Evolutionary conservation across 306 rosid species (phyloP), one percentile per base, ranked within the genome.

Genomic region (Acacia acuminata): DNA sequence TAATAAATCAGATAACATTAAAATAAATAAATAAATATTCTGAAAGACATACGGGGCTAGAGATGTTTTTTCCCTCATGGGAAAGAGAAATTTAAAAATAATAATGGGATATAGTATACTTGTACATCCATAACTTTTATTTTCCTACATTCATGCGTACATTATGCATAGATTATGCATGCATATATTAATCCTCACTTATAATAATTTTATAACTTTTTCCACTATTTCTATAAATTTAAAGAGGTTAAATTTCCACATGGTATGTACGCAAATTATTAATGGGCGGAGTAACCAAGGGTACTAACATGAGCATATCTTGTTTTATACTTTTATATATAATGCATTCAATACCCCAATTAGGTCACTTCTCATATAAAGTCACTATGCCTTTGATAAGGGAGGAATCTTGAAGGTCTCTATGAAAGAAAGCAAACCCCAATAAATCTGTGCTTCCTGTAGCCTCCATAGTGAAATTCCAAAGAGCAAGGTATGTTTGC

Each of bases 401-500:
- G 19, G 85, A 82, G 56, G 79, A 84, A 87, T 85, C 88, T 85
- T 80, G 27, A 71, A 65, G 85, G 87, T 78, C 67, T 68, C 70
- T n/a, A 81, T 76, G 67, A 51, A 70, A 71, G 72, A 20, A 42
- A 71, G 63, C 67, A 85, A 56, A 78, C 78, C 84, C 87, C 76
- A 77, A 82, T 61, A 82, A 75, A 58, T 58, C 40, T 71, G 87
- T 76, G 64, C 55, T 79, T 81, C 82, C 69, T 76, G 55, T 55
- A 63, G 53, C 73, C 68, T 85, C 75, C 84, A 74, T 43, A 85
- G 34, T 67, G 75, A 55, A 72, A 66, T n/a, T 69, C 5, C 30
- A 69, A 12, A 11, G 75, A 44, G 77, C 87, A 30, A 7, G 80
- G 30, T 69, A 88, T 88, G 92, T 87, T 87, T 82, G 94, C 97